Evolutionary conservation across 345 rosid species (phyloP), one percentile per base, ranked within the genome.

Genomic region (Pistacia atlantica): DNA sequence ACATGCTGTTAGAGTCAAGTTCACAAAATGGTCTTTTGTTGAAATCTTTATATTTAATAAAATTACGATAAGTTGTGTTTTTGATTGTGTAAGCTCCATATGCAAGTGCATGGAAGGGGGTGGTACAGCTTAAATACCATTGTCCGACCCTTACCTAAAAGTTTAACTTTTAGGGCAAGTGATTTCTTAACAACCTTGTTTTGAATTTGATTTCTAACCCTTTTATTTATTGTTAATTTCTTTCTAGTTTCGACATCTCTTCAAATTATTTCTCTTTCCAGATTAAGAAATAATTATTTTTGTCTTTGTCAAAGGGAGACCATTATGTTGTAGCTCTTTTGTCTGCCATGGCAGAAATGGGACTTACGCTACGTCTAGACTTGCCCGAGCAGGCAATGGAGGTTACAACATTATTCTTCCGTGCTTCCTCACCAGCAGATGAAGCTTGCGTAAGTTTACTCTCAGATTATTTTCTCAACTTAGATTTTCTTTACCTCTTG

Each of bases 341-440:
- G 85, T 93, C 99, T 64, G 97, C 99, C 84, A 88, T 95, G 77
- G 77, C 93, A 57, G 99, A 95, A 92, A 93, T 95, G 99, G 99
- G 99, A 80, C 94, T 93, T 78, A 93, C 80, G 84, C 83, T 95
- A 86, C 96, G 89, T 9, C 71, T 89, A 17, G 86, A 90, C 82
- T 18, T 90, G 69, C 93, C 99, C 66, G 98, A 95, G 80, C 99
- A 95, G 86, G 97, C 92, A 74, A 93, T 95, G 99, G 95, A 87
- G 81, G 87, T 92, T 73, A 83, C 96, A 72, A 83, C 82, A 80
- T 58, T 90, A 48, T 89, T 95, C 80, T 95, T 95, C 84, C 97
- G 99, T 66, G 82, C 87, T 52, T 89, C 99, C 65, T 88, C 93
- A 31, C 93, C 91, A 37, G 90, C 99, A 56, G 84, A 73, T 67